These are phyloP conservation scores for Pythium brachiatum DNA, from an alignment of 352 stramenopile genomes.

Conservation along the genomic window DNA sequence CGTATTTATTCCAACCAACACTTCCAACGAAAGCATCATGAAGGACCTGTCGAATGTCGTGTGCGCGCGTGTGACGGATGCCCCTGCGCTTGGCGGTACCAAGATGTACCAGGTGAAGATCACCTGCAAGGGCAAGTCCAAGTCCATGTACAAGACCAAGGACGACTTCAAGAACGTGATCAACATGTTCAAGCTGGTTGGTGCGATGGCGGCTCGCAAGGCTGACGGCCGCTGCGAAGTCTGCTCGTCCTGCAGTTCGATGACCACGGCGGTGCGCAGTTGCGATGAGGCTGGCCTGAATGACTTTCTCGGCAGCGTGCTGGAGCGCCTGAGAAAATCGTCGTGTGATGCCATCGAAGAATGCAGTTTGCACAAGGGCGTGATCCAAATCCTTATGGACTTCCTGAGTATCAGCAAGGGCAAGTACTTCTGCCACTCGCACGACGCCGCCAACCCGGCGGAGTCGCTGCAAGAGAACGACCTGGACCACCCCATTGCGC, in stretches of 20 bases:
- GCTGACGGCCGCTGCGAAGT: conserved; percentile 49
- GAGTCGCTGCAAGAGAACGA: conserved; percentile 43
- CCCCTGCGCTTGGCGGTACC: conserved; percentile 59
- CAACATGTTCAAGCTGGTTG: conserved; percentile 79
- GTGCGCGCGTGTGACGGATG: conserved; percentile 53
- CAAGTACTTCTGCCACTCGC: conserved; percentile 70
- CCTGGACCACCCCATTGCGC: conserved; percentile 57
- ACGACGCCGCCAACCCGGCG: conserved; percentile 24
- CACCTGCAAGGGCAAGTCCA: conserved; percentile 69
- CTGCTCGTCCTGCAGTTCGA: conserved; percentile 48
- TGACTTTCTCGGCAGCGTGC: conserved; percentile 46
- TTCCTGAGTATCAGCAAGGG: conserved; percentile 76
- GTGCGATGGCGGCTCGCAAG: conserved; percentile 55
- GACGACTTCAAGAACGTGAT: conserved; percentile 81
- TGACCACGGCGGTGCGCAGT: conserved; percentile 33
- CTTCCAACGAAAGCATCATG: conserved; percentile 25
- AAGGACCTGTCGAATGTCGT: conserved; percentile 46
- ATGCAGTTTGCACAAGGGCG: conserved; percentile 65
- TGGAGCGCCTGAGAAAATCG: conserved; percentile 56
- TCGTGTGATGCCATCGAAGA: conserved; percentile 39
- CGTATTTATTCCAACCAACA: conserved; percentile 23
- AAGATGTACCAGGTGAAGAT: conserved; percentile 87
- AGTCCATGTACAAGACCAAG: conserved; percentile 80
- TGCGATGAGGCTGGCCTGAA: conserved; percentile 61
- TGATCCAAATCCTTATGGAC: conserved; percentile 83